Percentiles rank a stretch among this genome's conserved stretches.
Conservation (phyloP, 2,329 filamentous ascomycete genomes). For the Cladophialophora exuberans region DNA sequence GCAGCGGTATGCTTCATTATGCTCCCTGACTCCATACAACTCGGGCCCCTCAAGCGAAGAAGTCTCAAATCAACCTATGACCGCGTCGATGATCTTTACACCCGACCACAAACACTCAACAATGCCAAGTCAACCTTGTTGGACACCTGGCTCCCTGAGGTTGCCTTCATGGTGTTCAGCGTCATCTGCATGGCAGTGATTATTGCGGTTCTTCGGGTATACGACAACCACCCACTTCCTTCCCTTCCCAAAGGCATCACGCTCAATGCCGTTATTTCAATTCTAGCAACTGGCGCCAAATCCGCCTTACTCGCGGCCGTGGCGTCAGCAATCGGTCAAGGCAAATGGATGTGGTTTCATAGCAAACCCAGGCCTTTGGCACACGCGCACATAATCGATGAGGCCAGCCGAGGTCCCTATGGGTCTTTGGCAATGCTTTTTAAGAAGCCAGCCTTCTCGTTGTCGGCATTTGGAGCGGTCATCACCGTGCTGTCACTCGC, state of each 20-base stretch:
- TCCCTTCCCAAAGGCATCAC: background rate
- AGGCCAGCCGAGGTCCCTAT: background rate
- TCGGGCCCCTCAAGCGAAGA: background rate
- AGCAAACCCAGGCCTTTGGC: background rate
- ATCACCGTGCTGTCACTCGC: background rate
- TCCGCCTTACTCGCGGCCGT: background rate
- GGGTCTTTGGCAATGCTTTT: background rate
- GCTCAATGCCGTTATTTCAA: background rate
- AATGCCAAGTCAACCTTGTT: background rate
- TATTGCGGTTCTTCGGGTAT: background rate
- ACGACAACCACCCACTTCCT: background rate
- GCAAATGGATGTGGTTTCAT: constrained; percentile 3
- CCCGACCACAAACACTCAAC: background rate
- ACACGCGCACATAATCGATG: background rate
- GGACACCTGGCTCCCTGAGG: background rate
- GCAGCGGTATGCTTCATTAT: background rate
- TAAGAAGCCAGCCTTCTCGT: background rate
- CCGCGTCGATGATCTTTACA: background rate
- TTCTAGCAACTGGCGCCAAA: background rate
- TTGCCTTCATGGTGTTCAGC: background rate
- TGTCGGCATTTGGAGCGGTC: background rate
- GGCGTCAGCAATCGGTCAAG: constrained; percentile 4
- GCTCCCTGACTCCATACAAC: background rate
- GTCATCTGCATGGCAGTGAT: background rate
- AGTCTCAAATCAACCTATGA: background rate